phyloP scores from a whole-genome alignment of 371 early-diverging fungal genomes.

The Mortierella sp. region DNA sequence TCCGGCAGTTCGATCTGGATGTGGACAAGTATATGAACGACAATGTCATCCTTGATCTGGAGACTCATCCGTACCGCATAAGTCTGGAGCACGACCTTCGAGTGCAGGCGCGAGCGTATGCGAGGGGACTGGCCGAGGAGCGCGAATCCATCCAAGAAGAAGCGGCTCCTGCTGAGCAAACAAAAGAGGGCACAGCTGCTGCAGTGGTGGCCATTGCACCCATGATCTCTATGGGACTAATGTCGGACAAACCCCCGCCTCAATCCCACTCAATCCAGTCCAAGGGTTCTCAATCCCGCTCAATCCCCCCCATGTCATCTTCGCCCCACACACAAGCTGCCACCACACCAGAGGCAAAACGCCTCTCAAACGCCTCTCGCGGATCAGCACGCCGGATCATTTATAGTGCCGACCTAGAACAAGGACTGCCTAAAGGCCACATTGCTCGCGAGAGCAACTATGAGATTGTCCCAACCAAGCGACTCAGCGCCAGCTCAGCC shows the following conservation, averaged over 20 bases:
- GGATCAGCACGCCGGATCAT: conserved; percentile 31
- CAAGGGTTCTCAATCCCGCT: neutral
- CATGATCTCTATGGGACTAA: neutral
- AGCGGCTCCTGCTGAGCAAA: neutral
- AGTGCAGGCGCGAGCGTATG: neutral
- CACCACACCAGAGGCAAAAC: neutral
- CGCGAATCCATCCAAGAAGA: neutral
- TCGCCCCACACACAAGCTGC: neutral
- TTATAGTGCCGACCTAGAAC: conserved; percentile 17
- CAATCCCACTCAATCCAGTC: neutral
- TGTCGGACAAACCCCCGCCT: neutral
- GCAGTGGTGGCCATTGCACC: neutral
- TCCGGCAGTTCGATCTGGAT: neutral
- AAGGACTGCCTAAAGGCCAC: conserved; percentile 19
- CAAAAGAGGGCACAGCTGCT: neutral
- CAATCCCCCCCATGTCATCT: neutral
- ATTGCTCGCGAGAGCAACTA: conserved; percentile 23
- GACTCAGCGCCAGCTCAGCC: conserved; percentile 1
- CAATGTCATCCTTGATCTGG: neutral
- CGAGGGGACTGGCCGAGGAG: neutral
- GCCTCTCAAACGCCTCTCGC: conserved; percentile 18
- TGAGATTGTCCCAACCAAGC: conserved; percentile 23
- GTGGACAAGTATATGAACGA: neutral
- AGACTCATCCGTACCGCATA: neutral
- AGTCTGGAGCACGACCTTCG: neutral